Evolutionary conservation across 176 grass and related monocot genomes (phyloP).

Genomic region (Neostapfia colusana): DNA sequence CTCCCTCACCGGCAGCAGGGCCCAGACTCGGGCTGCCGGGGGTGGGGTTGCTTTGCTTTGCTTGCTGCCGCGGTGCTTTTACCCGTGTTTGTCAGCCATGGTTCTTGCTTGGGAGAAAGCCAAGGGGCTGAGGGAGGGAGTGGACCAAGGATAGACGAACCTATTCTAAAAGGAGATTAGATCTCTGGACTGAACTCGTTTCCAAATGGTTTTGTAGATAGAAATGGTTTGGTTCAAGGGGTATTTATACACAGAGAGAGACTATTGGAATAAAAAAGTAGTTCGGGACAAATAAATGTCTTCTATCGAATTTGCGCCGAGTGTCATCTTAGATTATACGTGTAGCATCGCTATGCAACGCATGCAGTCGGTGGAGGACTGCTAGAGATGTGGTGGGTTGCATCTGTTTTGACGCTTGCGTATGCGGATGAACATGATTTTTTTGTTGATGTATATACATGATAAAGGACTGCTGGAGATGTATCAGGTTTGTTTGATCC

Average conservation of each 20-base stretch:
- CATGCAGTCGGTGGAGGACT: neutral
- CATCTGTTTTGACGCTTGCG: neutral
- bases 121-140: neutral
- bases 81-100: neutral
- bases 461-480: neutral
- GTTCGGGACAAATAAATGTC: neutral
- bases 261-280: neutral
- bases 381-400: neutral
- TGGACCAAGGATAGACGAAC: neutral
- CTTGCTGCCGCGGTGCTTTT: neutral
- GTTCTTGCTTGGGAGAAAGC: neutral
- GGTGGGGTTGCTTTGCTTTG: neutral
- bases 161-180: neutral
- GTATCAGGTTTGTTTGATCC: neutral
- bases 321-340: neutral
- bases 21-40: neutral
- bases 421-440: neutral
- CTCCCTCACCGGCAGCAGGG: slow-evolving; percentile 25
- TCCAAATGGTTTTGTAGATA: neutral
- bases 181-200: neutral
- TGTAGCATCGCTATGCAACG: neutral
- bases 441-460: neutral
- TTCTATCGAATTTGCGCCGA: neutral
- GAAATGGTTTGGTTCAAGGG: neutral
- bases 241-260: neutral